Base-by-base conservation (phyloP, 176 grass and related monocot genomes). In the Dactylis glomerata region DNA sequence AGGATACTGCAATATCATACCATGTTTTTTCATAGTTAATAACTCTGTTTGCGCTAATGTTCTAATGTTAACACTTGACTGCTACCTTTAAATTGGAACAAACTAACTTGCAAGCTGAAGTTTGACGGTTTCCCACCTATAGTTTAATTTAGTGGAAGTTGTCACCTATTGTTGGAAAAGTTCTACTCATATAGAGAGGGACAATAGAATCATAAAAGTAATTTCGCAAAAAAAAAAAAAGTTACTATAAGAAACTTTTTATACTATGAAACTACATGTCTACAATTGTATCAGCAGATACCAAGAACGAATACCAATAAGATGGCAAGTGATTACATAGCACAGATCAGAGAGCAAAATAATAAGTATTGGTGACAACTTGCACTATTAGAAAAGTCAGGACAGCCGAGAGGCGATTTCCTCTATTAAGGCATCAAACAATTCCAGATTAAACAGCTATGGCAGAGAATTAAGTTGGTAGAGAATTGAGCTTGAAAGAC, bases 401-500 rank as follows among this genome's bases (percentile, higher is more conserved):
- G 22, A 57, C 23, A 54, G 16, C 19, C 32, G 0, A 11, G 45
- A 37, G 45, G 62, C 22, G 9, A 3, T 47, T 45, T 19, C 31
- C 52, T 73, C 37, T 84, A 66, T 64, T 30, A 71, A 9, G 11
- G 30, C 22, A 76, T 26, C 41, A 24, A 46, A 56, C 6, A 81
- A 71, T 45, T 71, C 34, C 0, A 3, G 50, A 68, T 52, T 81
- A 32, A 13, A 91, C 13, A 80, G 19, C 15, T 67, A 76, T 0
- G 26, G 40, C n/a, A 66, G 11, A 74, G 44, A 47, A 75, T 23
- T 23, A 67, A 68, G 78, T 44, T 0, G 26, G 40, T 27, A 66
- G 11, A 74, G 44, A 47, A 75, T 23, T n/a, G 58, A 68, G 78
- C 36, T 71, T 68, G 45, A 82, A 75, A 68, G 46, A 91, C 91